These are phyloP conservation scores for Penicillium sp. DNA, from an alignment of 2,329 filamentous ascomycete genomes.

Conservation along the genomic window DNA sequence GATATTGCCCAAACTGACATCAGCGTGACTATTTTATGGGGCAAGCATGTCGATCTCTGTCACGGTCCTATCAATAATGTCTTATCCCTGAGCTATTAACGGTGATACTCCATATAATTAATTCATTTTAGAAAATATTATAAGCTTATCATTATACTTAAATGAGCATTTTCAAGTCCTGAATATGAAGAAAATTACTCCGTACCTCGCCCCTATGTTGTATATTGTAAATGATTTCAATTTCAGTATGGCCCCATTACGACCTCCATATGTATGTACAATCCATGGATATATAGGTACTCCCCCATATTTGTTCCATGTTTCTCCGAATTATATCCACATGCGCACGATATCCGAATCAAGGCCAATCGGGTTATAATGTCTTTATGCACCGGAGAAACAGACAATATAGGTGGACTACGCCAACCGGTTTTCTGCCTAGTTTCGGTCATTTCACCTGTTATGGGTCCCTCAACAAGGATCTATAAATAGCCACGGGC, in stretches of 20 bases:
- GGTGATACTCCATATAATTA: too few species aligned
- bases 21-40: not conserved
- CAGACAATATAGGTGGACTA: not conserved
- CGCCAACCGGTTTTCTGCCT: not conserved
- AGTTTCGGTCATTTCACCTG: not conserved
- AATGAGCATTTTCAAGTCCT: not conserved
- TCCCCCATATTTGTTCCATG: not conserved
- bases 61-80: not conserved
- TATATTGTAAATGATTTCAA: not conserved
- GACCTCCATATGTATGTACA: too few species aligned
- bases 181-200: too few species aligned
- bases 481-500: not conserved
- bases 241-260: too few species aligned
- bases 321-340: constrained; percentile 2
- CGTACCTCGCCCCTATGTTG: not conserved
- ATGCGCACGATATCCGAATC: constrained; percentile 1
- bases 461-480: not conserved
- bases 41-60: not conserved
- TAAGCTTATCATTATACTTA: not conserved
- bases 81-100: not conserved
- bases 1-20: constrained; percentile 1
- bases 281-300: too few species aligned
- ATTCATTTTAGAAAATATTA: not conserved
- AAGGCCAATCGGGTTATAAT: constrained; percentile 5
- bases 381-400: not conserved